Evolutionary conservation across 495 filamentous ascomycete genomes (phyloP).

Genomic region (Penicillium fimorum): DNA sequence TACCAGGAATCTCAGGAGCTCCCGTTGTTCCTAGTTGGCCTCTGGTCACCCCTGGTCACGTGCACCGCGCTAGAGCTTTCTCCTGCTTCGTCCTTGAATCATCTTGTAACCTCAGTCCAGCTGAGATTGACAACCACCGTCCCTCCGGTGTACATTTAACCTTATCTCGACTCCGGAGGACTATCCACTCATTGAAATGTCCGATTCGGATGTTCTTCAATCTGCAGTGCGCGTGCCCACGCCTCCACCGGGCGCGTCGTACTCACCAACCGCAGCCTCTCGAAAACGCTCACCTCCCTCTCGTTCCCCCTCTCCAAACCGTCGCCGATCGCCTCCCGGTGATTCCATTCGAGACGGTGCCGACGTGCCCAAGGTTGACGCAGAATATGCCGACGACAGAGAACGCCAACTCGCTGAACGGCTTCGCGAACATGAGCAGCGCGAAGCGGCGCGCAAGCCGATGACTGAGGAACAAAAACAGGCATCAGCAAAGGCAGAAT

Average conservation of each 20-base stretch:
- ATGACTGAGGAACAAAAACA: constrained; percentile 83
- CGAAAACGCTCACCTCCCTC: constrained; percentile 64
- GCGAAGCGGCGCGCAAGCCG: constrained; percentile 52
- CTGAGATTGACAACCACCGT: constrained; percentile 17
- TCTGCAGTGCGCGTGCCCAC: constrained; percentile 69
- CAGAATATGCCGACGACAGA: constrained; percentile 57
- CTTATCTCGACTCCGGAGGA: constrained; percentile 5
- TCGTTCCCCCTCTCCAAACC: constrained; percentile 62
- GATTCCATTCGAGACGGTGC: constrained; percentile 34
- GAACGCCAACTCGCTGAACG: constrained; percentile 63
- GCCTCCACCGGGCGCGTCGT: constrained; percentile 55
- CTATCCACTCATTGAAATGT: constrained; percentile 33
- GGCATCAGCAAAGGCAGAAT: constrained; percentile 80
- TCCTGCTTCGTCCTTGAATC: constrained; percentile 20
- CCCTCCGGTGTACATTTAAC: constrained; percentile 12
- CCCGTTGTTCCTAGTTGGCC: constrained; percentile 4
- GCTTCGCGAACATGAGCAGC: constrained; percentile 53
- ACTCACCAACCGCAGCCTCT: constrained; percentile 47
- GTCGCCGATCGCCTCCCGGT: constrained; percentile 57
- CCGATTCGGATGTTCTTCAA: constrained; percentile 54
- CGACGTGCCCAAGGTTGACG: constrained; percentile 51
- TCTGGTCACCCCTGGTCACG: constrained; percentile 10
- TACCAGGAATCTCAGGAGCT: constrained; percentile 12
- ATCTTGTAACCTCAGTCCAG: constrained; percentile 6
- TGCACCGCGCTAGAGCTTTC: constrained; percentile 31